Evolutionary conservation across 345 rosid species (phyloP), one percentile per base, ranked within the genome.

Genomic region (Corchorus capsularis): DNA sequence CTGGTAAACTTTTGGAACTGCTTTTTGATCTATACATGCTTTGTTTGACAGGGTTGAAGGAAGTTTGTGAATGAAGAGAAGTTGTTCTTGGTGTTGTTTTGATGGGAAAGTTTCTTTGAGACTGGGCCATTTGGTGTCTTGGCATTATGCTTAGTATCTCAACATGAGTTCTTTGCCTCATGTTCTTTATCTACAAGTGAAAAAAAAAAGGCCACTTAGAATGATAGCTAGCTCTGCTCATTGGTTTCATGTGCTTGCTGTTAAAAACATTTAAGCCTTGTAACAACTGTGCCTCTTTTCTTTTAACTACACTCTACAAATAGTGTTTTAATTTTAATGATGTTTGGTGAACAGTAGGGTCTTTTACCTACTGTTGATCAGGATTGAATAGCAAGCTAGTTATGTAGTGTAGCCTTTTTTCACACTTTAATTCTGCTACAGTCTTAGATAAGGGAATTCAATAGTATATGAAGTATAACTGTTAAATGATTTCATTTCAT

Each of bases 161-260:
- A 78, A 75, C 84, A 69, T 81, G 84, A 81, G 80, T 81, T 83
- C 75, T 76, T 71, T 69, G 78, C 87, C 87, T 82, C 81, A 63
- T 53, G 47, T 82, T 87, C 82, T 82, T 72, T 84, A 81, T 86
- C 89, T 69, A 17, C 4, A 63, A 76, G 67, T 47, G 72, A 71
- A 62, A 37, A 78, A 39, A 78, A 54, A 39, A n/a, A n/a, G n/a
- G 27, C 27, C 27, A 27, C 27, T 27, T 27, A 27, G 27, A 27
- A 27, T 27, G 27, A 27, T 27, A 27, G 27, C 27, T 27, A 27
- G 81, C 71, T 39, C 46, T 39, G 52, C 60, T 82, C 83, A 84
- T 79, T 78, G 79, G 72, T 75, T 85, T 85, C 90, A 82, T 83
- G 90, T 78, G 89, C 72, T 72, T 81, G 86, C 74, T 76, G 84